Base-by-base conservation (phyloP, 495 filamentous ascomycete genomes). In the Talaromyces liani region DNA sequence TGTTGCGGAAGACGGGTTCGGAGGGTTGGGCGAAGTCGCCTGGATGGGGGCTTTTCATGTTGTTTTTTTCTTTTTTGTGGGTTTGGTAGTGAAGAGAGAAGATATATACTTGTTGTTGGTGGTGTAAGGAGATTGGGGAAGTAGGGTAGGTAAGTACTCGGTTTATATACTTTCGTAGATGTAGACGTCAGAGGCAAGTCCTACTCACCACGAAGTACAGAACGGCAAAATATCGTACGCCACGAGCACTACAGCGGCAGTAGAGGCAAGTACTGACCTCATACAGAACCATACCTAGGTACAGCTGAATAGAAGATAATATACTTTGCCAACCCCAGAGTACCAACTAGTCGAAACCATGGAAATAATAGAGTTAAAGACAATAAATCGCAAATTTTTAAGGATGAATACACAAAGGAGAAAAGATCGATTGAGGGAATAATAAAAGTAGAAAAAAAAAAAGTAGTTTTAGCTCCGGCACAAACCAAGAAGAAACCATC, bases 1-100 rank as follows among this genome's bases (percentile, higher is more conserved):
- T n/a, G 36, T 29, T 60, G 58, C 58, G 58, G 58, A 60, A 60
- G 33, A 47, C 33, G 7, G n/a, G 33, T 29, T 60, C 58, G 10
- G 58, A 60, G 16, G 58, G 58, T 22, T 60, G 58, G 22, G 41
- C 39, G 22, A 60, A 60, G 58, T 60, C 58, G 4, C 58, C 58
- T 24, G 58, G 58, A 20, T 60, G 58, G 12, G 58, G 58, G 36
- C 4, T 7, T 60, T 60, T 60, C 58, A 60, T 60, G 49, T 22
- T 47, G 34, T 27, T 10, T 0, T 10, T 24, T 24, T 24, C 22
- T 9, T 55, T 22, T 55, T 22, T 22, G 27, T 27, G 27, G 27
- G 27, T 27, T 27, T 27, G 27, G 27, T 5, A 27, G 3, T 5
- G 27, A 24, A 24, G 27, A 27, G 27, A 27, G 4, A 27, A 27